phyloP scores from a whole-genome alignment of 352 stramenopile genomes.

The Hyaloperonospora brassicae region DNA sequence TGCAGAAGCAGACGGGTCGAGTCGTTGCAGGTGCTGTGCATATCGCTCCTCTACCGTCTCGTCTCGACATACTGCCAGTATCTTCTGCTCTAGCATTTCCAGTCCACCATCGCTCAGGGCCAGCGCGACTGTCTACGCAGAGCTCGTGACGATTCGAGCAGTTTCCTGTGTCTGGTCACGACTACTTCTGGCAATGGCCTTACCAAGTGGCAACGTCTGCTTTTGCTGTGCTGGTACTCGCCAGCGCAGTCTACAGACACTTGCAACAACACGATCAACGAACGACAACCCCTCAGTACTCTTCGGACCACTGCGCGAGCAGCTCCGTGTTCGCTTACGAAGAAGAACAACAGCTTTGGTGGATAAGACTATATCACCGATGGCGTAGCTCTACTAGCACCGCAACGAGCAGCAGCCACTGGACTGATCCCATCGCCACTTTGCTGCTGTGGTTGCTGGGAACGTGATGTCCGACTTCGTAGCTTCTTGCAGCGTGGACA shows the following conservation, averaged over 20 bases:
- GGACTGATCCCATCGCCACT: neutral
- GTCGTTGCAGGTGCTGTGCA: too few species aligned
- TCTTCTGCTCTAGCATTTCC: constrained; percentile 9
- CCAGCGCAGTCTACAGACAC: neutral
- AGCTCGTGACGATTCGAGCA: too few species aligned
- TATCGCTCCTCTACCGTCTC: too few species aligned
- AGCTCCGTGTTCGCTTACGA: neutral
- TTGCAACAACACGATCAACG: too few species aligned
- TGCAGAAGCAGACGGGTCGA: too few species aligned
- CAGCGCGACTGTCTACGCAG: too few species aligned
- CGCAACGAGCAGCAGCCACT: constrained; percentile 7
- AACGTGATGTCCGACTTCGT: neutral
- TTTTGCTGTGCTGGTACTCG: neutral
- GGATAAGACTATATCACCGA: neutral
- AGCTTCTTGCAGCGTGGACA: neutral
- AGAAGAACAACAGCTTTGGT: neutral
- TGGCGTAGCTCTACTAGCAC: constrained; percentile 4
- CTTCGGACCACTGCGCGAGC: too few species aligned
- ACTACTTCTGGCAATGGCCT: too few species aligned
- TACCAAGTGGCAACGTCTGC: too few species aligned
- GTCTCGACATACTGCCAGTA: neutral
- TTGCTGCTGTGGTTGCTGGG: neutral
- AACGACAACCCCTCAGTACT: too few species aligned
- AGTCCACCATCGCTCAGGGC: too few species aligned
- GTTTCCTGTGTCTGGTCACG: too few species aligned